These are phyloP conservation scores for Aspergillus unguis DNA, from an alignment of 2,329 filamentous ascomycete species.

Conservation along the genomic window DNA sequence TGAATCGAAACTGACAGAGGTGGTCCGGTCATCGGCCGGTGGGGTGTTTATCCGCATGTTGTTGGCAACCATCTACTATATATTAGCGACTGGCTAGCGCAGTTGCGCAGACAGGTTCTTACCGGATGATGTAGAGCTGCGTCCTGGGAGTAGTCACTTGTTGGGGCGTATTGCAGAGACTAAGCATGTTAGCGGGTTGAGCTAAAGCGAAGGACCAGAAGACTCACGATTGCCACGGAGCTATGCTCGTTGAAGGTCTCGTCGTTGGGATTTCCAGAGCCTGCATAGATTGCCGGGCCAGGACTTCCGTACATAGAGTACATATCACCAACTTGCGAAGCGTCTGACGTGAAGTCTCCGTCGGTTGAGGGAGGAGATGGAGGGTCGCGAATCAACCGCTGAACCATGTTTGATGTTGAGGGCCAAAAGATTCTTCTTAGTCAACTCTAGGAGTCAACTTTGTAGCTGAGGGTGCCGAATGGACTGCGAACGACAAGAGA, in stretches of 20 bases:
- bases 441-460: too few species aligned
- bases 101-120: slow-evolving; percentile 8
- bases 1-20: slow-evolving; percentile 11
- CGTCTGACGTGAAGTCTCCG: slow-evolving; percentile 20
- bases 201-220: not conserved
- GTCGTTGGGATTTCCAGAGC: slow-evolving; percentile 2
- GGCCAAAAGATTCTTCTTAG: not conserved
- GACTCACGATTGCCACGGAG: slow-evolving; percentile 22
- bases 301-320: slow-evolving; percentile 15
- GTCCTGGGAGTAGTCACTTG: slow-evolving; percentile 17
- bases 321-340: slow-evolving; percentile 12
- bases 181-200: too few species aligned
- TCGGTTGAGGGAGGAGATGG: slow-evolving; percentile 31
- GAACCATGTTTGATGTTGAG: slow-evolving; percentile 3
- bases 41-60: slow-evolving; percentile 24
- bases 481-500: not conserved
- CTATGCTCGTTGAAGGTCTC: slow-evolving; percentile 10
- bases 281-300: slow-evolving; percentile 7
- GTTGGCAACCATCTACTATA: slow-evolving; percentile 18
- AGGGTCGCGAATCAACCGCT: slow-evolving; percentile 18
- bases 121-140: slow-evolving; percentile 23
- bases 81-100: not conserved
- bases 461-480: too few species aligned
- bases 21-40: slow-evolving; percentile 20
- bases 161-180: slow-evolving; percentile 8